Conservation (phyloP, 2,329 filamentous ascomycete genomes). For the Ceratocystis ficicola region DNA sequence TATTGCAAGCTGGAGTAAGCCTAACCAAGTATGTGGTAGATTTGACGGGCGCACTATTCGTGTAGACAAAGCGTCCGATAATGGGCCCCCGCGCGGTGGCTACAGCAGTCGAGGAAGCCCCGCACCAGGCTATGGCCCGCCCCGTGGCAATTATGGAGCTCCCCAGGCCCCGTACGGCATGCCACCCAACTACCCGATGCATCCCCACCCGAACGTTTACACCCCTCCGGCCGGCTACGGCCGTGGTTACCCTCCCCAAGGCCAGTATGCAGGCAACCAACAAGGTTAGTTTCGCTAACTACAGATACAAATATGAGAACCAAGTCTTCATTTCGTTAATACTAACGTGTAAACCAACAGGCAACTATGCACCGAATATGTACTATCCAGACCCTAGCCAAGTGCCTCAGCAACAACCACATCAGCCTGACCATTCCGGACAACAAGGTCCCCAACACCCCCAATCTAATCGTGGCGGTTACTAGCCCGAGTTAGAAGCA, state of each 20-base stretch:
- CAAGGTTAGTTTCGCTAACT: constrained; percentile 31
- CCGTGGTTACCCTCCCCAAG: constrained; percentile 32
- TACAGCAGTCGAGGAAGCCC: constrained; percentile 32
- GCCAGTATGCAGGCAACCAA: constrained; percentile 30
- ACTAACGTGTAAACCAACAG: constrained; percentile 5
- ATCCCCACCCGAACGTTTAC: constrained; percentile 31
- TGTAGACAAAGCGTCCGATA: constrained; percentile 89
- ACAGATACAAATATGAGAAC: background rate
- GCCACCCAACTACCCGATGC: constrained; percentile 17
- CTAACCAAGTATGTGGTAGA: constrained; percentile 35
- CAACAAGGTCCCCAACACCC: constrained; percentile 6
- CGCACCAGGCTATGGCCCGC: constrained; percentile 33
- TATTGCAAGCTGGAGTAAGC: constrained; percentile 10
- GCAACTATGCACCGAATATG: constrained; percentile 18
- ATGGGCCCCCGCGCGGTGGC: constrained; percentile 43
- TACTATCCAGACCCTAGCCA: constrained; percentile 36
- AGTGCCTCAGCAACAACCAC: constrained; percentile 31
- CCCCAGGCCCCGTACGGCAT: constrained; percentile 31
- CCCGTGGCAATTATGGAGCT: constrained; percentile 35
- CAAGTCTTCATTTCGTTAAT: background rate
- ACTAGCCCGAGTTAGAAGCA: constrained; percentile 28
- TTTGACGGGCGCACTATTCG: constrained; percentile 92
- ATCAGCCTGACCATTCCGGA: constrained; percentile 27
- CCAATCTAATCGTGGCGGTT: constrained; percentile 31
- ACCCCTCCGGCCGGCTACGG: constrained; percentile 30